Evolutionary conservation across 1,139 yeast species (phyloP), one percentile per base, ranked within the genome.

Genomic region (Pichia sp.): DNA sequence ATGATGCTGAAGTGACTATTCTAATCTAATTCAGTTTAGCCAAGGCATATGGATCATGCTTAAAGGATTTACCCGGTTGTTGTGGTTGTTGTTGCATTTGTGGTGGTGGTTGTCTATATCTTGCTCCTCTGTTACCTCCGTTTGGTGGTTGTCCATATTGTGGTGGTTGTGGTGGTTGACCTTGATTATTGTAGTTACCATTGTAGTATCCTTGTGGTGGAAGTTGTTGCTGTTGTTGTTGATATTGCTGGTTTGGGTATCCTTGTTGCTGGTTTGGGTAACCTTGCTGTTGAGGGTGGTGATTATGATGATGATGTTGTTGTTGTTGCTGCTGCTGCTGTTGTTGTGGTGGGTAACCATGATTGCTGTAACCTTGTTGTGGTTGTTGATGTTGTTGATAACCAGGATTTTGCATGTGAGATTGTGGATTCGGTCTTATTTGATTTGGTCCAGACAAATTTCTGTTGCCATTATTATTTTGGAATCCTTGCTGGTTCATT

Each of bases 1-100:
- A n/a, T n/a, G n/a, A n/a, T n/a, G n/a, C n/a, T n/a, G n/a, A n/a
- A n/a, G n/a, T n/a, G n/a, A n/a, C n/a, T n/a, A n/a, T n/a, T n/a
- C n/a, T n/a, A 12, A n/a, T 4, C 21, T 22, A 2, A 28, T 28
- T 28, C 14, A 4, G 40, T 34, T 44, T 51, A 28, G 49, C 50
- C 27, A 51, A 22, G 1, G 56, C 54, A 30, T 53, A 52, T n/a
- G 56, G 55, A 45, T 50, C 55, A 40, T 53, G 56, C 28, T 53
- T 53, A 20, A 53, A 53, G 30, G 53, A 50, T 41, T 50, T 50
- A 9, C 33, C 35, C 6, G 45, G 22, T 21, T 24, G 22, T n/a
- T 38, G 46, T 17, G 30, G 44, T 21, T 30, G 49, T 24, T 45
- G 47, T 36, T 42, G 48, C 19, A 34, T 44, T 32, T 51, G 44